phyloP scores from a whole-genome alignment of 2,329 filamentous ascomycete species.

The Bipolaris victoriae region DNA sequence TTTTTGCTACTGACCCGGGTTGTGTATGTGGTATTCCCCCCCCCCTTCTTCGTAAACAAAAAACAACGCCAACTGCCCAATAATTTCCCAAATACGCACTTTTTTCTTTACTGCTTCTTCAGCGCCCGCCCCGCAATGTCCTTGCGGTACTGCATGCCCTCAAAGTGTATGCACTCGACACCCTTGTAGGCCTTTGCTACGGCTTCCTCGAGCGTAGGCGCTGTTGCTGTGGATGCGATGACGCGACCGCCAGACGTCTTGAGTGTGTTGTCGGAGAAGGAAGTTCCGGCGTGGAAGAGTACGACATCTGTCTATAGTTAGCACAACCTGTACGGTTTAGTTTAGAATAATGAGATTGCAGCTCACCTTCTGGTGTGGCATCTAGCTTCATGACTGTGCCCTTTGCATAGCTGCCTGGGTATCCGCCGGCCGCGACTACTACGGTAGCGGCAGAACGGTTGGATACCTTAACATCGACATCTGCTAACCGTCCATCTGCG shows the following conservation, averaged over 20 bases:
- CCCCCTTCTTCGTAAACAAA: background rate
- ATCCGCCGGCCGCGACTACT: slow-evolving; percentile 90
- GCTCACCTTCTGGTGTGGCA: slow-evolving; percentile 56
- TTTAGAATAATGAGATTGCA: slow-evolving; percentile 49
- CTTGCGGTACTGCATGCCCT: slow-evolving; percentile 88
- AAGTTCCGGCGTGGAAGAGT: slow-evolving; percentile 93
- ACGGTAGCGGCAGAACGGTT: slow-evolving; percentile 83
- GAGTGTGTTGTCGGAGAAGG: slow-evolving; percentile 65
- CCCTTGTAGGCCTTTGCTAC: slow-evolving; percentile 88
- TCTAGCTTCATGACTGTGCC: slow-evolving; percentile 68
- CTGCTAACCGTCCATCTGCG: slow-evolving; percentile 73
- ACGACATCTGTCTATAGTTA: slow-evolving; percentile 56
- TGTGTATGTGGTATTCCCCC: background rate
- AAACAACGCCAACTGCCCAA: slow-evolving; percentile 1
- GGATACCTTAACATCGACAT: slow-evolving; percentile 71
- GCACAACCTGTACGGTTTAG: too few species aligned
- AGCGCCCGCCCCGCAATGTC: slow-evolving; percentile 75
- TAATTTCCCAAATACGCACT: background rate
- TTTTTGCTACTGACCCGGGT: background rate
- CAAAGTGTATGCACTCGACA: slow-evolving; percentile 78
- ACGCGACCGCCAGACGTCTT: slow-evolving; percentile 86
- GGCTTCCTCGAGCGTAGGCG: slow-evolving; percentile 76
- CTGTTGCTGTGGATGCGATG: slow-evolving; percentile 87
- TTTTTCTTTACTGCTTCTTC: slow-evolving; percentile 30
- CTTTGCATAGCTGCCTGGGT: slow-evolving; percentile 82